Evolutionary conservation across 176 grass and related monocot species (phyloP), one percentile per base, ranked within the genome.

Genomic region (Musa troglodytarum): DNA sequence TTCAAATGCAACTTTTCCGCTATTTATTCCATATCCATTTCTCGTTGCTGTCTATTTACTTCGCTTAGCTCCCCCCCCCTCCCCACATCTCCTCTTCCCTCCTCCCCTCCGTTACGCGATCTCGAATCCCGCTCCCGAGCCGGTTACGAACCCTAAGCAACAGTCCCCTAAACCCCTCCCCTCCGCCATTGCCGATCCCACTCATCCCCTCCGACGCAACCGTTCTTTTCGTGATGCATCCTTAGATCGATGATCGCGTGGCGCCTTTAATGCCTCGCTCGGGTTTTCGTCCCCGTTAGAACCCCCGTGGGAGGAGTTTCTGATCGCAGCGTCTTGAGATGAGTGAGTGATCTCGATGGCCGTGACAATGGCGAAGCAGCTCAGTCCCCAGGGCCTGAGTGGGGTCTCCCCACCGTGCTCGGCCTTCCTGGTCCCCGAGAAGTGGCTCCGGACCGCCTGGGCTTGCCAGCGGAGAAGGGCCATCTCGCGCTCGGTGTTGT

Each of bases 401-500:
- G 43, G 13, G 23, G 21, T 56, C 19, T 54, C 52, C 1, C 14
- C 72, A 24, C 12, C 25, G 15, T 22, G 19, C 12, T 29, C 17
- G 14, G 10, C 52, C 21, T 15, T 55, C 23, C 1, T 74, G 21
- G 12, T 11, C 52, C 53, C 23, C 53, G 28, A 29, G 23, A 74
- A 29, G 72, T 56, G 72, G 72, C 51, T 29, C 14, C 53, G 24
- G 21, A 28, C 22, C 10, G 52, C 72, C 16, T 56, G 53, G 72
- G 50, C 51, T 51, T 70, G 23, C 52, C 53, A 53, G 51, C 17
- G 56, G 53, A 74, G 20, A 53, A 58, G 72, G 23, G 24, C 53
- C 17, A 11, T 55, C 14, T 84, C 81, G 23, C 90, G 77, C 3
- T 85, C 89, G 8, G 51, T 91, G 14, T 74, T 86, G 63, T 75